phyloP scores from a whole-genome alignment of 2,329 filamentous ascomycete genomes.

The Xylaria polymorpha region DNA sequence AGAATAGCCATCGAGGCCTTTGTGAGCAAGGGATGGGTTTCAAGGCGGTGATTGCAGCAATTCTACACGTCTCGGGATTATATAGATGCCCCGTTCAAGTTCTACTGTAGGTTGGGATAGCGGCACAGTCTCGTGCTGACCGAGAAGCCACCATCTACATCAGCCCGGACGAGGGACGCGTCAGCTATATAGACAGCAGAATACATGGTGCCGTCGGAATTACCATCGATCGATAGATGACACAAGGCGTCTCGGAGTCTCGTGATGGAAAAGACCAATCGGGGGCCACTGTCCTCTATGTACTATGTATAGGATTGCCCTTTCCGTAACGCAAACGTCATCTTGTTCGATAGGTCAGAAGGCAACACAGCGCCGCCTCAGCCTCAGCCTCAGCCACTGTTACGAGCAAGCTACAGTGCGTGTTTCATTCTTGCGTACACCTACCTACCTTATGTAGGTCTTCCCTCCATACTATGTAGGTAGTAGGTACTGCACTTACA shows the following conservation, averaged over 20 bases:
- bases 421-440: not conserved
- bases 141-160: not conserved
- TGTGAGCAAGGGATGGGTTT: too few relatives aligned
- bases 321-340: slow-evolving; percentile 19
- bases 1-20: too few relatives aligned
- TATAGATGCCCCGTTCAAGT: too few relatives aligned
- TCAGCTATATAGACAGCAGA: slow-evolving; percentile 1
- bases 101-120: too few relatives aligned
- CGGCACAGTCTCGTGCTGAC: not conserved
- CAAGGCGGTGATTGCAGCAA: too few relatives aligned
- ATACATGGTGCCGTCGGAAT: not conserved
- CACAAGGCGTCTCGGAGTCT: not conserved
- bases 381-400: not conserved
- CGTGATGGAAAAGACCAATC: slow-evolving; percentile 7
- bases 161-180: not conserved
- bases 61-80: too few relatives aligned
- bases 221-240: slow-evolving; percentile 18
- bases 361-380: not conserved
- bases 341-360: slow-evolving; percentile 7
- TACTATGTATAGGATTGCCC: not conserved
- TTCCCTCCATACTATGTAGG: too few relatives aligned
- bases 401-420: slow-evolving; percentile 1
- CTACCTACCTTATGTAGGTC: not conserved
- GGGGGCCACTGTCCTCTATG: too few relatives aligned
- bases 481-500: too few relatives aligned